Conservation (phyloP, 345 rosid genomes). For the Litchi chinensis region DNA sequence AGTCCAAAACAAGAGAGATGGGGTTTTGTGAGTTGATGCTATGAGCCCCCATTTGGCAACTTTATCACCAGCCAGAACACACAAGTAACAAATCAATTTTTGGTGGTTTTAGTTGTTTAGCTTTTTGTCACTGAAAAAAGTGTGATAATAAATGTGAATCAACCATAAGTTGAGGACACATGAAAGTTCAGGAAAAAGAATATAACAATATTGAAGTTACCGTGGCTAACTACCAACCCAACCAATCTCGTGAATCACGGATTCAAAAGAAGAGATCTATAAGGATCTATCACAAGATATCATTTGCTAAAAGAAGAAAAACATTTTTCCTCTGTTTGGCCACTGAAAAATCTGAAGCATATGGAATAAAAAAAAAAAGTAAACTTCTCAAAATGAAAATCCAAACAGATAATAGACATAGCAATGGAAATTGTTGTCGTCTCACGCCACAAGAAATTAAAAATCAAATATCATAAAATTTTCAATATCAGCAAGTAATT, state of each 20-base stretch:
- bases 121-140: constrained; percentile 29
- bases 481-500: neutral
- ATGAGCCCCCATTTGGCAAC: constrained; percentile 31
- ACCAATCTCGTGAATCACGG: constrained; percentile 56
- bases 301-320: constrained; percentile 7
- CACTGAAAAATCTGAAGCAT: constrained; percentile 10
- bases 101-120: constrained; percentile 22
- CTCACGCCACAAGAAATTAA: neutral
- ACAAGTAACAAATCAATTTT: constrained; percentile 18
- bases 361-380: neutral
- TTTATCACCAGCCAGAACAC: constrained; percentile 21
- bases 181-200: constrained; percentile 34
- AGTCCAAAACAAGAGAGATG: constrained; percentile 4
- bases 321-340: constrained; percentile 1
- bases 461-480: constrained; percentile 16
- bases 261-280: constrained; percentile 28
- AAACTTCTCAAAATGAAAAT: neutral
- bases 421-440: neutral
- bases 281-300: constrained; percentile 25
- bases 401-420: neutral
- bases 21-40: constrained; percentile 17
- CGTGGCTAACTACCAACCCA: constrained; percentile 45
- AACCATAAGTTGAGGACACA: constrained; percentile 36
- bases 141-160: constrained; percentile 18
- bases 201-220: constrained; percentile 25